Base-by-base conservation (phyloP, 768 basidiomycete species). In the Naganishia kalamii region DNA sequence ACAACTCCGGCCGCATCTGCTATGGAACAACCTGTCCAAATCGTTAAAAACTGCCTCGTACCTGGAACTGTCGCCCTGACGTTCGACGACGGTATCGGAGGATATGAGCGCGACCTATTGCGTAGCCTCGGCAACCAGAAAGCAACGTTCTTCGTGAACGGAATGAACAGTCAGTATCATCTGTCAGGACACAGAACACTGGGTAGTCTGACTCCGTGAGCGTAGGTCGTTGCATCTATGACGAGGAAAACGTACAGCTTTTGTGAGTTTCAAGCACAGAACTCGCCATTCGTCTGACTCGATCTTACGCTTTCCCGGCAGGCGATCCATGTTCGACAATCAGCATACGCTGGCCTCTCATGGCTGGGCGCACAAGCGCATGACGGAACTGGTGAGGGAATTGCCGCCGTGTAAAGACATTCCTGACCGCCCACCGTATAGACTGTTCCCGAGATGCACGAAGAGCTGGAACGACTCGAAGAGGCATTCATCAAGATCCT, bases 331-430 rank as follows among this genome's bases (percentile, higher is more conserved):
- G 41, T 60, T 52, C 29, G 57, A 21, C 27, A 30, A 32, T 1
- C 70, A 70, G 3, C 77, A 78, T 61, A 78, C 77, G 13, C 65
- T 78, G 23, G 77, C 74, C 0, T 74, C 72, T 3, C 77, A 78
- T 61, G 74, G 74, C 27, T 78, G 77, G 77, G 69, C 69, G 11
- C 77, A 78, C 61, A 46, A 70, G 3, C 71, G 77, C 50, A 30
- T 77, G 50, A 71, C 72, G 48, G 71, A 68, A 2, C 65, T 78
- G 65, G 48, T 49, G 27, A 49, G 48, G 48, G 6, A 17, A 4
- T 49, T 30, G 17, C 27, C 27, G 48, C 4, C 13, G 5, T 30
- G 27, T 15, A 30, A 1, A 8, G 17, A 29, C 3, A n/a, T n/a
- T n/a, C 5, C 7, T 4, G 13, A 11, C 23, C 15, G 19, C 27